Base-by-base conservation (phyloP, 306 rosid genomes). In the Fagus sylvatica region DNA sequence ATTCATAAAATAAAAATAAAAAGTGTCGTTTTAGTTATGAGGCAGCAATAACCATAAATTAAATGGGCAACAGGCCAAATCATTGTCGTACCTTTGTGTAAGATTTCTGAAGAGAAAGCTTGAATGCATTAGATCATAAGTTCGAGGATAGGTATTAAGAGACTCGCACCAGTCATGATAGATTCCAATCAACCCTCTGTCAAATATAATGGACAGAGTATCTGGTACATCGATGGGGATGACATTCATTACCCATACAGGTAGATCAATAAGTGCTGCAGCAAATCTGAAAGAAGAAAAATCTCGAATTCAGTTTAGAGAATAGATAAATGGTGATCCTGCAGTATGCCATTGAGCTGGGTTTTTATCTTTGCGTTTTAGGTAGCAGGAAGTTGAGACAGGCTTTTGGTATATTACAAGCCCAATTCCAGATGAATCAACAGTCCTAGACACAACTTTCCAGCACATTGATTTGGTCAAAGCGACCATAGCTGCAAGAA, bases 151-250 rank as follows among this genome's bases (percentile, higher is more conserved):
- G 66, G 98, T 92, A 51, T 80, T 91, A 15, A 92, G 85, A 41
- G 98, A 88, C 78, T 95, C 96, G 71, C 98, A 95, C 98, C 98
- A 92, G 84, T 95, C 98, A 55, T 95, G 98, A 79, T 92, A 95
- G 85, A 89, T 76, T 83, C 98, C 98, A 62, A 92, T 86, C 40
- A 95, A 86, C 72, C 98, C 98, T 74, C 98, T 85, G 79, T 92
- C 98, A 71, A 82, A 80, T 75, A 95, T 84, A 42, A 92, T 8
- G 12, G 93, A 77, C 55, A 95, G 88, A 71, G 97, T 89, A 77
- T 95, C 95, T 2, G 89, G 88, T 73, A 77, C 76, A 68, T 91
- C 88, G 61, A 95, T 86, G 0, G 98, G 97, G 28, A 95, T 86
- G n/a, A 95, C 89, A 83, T 95, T 95, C 91, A 92, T 95, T 72